Conservation (phyloP, 306 rosid genomes). For the Cucurbita moschata region DNA sequence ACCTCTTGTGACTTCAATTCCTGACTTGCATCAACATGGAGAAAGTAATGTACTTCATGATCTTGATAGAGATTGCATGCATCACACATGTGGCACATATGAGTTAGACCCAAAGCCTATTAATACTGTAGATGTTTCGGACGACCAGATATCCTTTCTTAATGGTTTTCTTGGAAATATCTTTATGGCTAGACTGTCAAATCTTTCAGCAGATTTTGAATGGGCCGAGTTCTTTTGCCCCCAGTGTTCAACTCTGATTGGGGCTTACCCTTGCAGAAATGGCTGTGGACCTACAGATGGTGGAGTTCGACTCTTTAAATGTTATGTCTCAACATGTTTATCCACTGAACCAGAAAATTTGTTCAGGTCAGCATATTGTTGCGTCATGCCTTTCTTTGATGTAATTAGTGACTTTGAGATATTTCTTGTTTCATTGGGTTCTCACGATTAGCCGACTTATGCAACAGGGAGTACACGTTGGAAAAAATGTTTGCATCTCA, state of each 20-base stretch:
- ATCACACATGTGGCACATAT: slow-evolving; percentile 23
- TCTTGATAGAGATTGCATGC: slow-evolving; percentile 21
- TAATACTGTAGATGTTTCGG: slow-evolving; percentile 24
- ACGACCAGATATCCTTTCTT: slow-evolving; percentile 43
- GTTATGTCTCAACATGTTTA: slow-evolving; percentile 49
- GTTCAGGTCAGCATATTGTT: slow-evolving; percentile 47
- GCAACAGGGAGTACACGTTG: slow-evolving; percentile 51
- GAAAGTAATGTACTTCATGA: slow-evolving; percentile 1
- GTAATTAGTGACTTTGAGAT: background rate
- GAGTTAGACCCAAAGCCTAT: slow-evolving; percentile 13
- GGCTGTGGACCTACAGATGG: slow-evolving; percentile 49
- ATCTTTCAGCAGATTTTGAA: slow-evolving; percentile 53
- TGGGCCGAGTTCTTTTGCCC: slow-evolving; percentile 75
- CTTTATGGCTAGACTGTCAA: slow-evolving; percentile 77
- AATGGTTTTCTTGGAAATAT: slow-evolving; percentile 81
- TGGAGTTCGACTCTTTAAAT: slow-evolving; percentile 77
- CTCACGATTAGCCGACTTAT: slow-evolving; percentile 3
- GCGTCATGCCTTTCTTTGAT: background rate
- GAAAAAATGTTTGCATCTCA: slow-evolving; percentile 64
- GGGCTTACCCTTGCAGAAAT: slow-evolving; percentile 69
- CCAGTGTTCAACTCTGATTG: slow-evolving; percentile 59
- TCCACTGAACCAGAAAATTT: slow-evolving; percentile 37
- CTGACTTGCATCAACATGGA: slow-evolving; percentile 29
- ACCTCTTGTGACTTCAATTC: slow-evolving; percentile 10
- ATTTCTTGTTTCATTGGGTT: background rate